Percentiles rank a stretch among this genome's conserved stretches.
Evolutionary conservation across 345 rosid species (phyloP).

Genomic region (Mercurialis annua): DNA sequence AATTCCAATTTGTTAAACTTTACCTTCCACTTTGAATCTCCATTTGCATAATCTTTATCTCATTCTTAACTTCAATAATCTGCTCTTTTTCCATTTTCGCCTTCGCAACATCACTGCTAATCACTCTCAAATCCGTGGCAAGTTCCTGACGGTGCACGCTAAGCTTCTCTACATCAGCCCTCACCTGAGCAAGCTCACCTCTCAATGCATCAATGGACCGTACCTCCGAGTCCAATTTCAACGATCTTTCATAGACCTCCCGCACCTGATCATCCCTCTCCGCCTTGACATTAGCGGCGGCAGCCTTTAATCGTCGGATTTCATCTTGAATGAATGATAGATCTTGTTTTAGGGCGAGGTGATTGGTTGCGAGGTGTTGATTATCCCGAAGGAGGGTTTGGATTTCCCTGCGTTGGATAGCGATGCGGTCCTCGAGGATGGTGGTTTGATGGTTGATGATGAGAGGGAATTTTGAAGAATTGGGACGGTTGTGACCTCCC

Average conservation of each 20-base stretch:
- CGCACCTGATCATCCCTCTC: constrained; percentile 65
- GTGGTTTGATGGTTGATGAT: constrained; percentile 9
- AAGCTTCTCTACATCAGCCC: constrained; percentile 45
- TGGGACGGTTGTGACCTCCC: no score
- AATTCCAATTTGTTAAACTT: no score
- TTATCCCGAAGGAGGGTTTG: constrained; percentile 63
- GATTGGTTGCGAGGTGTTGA: constrained; percentile 58
- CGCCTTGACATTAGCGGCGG: constrained; percentile 48
- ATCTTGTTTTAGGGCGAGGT: constrained; percentile 70
- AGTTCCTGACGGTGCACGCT: constrained; percentile 41
- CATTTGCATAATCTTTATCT: constrained; percentile 44
- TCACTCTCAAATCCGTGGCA: constrained; percentile 34
- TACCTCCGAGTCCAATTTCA: constrained; percentile 64
- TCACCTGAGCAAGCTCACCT: constrained; percentile 56
- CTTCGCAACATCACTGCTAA: constrained; percentile 44
- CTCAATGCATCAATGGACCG: constrained; percentile 47
- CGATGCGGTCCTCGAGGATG: constrained; percentile 65
- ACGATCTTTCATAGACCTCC: constrained; percentile 58
- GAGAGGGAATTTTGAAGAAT: no score
- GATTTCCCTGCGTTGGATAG: constrained; percentile 67
- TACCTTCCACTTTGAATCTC: constrained; percentile 82
- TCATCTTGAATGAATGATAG: constrained; percentile 55
- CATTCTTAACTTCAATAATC: constrained; percentile 38
- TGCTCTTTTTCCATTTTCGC: constrained; percentile 44
- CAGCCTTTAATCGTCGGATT: constrained; percentile 38